Conservation (phyloP, 257 asterid species). For the Solanum boliviense region DNA sequence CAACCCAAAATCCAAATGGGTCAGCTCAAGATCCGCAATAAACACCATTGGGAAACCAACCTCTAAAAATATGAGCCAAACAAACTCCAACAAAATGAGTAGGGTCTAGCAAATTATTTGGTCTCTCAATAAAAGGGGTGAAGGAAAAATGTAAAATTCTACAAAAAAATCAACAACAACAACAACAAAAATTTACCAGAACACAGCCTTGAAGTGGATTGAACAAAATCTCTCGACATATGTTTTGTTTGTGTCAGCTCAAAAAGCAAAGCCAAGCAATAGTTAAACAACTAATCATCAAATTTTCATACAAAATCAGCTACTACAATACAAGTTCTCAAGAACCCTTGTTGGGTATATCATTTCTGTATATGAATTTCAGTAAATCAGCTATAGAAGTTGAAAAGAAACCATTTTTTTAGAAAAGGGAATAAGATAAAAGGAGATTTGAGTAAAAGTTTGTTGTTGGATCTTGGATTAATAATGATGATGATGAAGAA, state of each 20-base stretch:
- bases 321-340: background rate
- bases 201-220: conserved; percentile 17
- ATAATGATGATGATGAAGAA: background rate
- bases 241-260: conserved; percentile 5
- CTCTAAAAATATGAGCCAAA: background rate
- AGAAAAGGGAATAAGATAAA: background rate
- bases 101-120: background rate
- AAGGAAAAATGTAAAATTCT: background rate
- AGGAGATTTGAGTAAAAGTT: background rate
- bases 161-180: background rate
- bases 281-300: background rate
- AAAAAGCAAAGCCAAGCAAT: background rate
- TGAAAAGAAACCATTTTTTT: background rate
- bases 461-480: background rate
- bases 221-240: conserved; percentile 29
- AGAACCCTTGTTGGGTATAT: background rate
- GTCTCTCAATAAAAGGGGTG: background rate
- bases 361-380: background rate
- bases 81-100: background rate
- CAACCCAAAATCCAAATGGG: background rate
- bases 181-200: conserved; percentile 27
- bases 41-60: background rate
- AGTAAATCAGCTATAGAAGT: background rate
- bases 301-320: background rate
- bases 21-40: conserved; percentile 1